A percentile compares a stretch with the other conserved stretches of the same genome.
phyloP scores from a whole-genome alignment of 2,329 filamentous ascomycete genomes.

The Exophiala xenobiotica region DNA sequence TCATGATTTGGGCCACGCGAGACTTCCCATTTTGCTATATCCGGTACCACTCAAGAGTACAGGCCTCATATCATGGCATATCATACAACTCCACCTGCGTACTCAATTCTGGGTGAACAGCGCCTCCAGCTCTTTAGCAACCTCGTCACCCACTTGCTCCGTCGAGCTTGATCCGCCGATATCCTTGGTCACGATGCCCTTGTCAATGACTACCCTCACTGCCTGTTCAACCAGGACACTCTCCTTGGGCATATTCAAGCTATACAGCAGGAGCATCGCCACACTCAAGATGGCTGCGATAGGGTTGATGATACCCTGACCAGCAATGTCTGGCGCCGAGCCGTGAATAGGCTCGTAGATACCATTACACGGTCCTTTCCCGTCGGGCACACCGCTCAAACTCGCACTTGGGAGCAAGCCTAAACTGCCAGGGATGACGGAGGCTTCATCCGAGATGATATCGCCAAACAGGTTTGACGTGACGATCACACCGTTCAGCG shows the following conservation, averaged over 20 bases:
- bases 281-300: conserved; percentile 88
- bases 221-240: conserved; percentile 78
- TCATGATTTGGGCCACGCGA: too few relatives aligned
- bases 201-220: conserved; percentile 76
- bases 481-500: conserved; percentile 85
- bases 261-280: conserved; percentile 96
- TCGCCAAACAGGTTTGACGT: conserved; percentile 95
- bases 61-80: too few relatives aligned
- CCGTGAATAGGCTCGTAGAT: conserved; percentile 98
- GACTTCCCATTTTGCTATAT: too few relatives aligned
- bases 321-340: conserved; percentile 89
- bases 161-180: conserved; percentile 77
- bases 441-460: conserved; percentile 93
- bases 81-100: too few relatives aligned
- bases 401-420: conserved; percentile 86
- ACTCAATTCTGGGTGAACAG: conserved; percentile 53
- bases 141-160: conserved; percentile 75
- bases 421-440: conserved; percentile 87
- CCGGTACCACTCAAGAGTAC: too few relatives aligned
- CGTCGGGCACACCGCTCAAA: conserved; percentile 81
- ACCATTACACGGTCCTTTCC: conserved; percentile 64
- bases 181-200: conserved; percentile 75
- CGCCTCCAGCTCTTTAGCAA: conserved; percentile 71
- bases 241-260: conserved; percentile 73
- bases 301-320: conserved; percentile 87